phyloP scores from a whole-genome alignment of 2,329 filamentous ascomycete genomes.

The Hypoxylon sp. region DNA sequence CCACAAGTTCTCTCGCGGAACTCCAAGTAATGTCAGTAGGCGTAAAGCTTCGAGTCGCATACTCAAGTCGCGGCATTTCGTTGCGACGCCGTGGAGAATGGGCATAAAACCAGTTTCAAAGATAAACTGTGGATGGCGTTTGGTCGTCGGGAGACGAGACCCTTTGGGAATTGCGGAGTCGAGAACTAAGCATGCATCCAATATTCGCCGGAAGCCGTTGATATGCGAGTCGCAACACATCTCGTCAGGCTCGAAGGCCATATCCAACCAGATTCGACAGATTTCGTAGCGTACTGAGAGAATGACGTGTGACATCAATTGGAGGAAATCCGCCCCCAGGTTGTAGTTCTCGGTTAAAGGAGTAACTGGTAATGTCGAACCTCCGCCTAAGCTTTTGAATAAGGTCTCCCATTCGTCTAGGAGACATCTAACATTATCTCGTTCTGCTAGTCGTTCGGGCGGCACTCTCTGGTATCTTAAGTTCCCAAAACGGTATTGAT shows the following conservation, averaged over 20 bases:
- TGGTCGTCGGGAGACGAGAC: conserved; percentile 27
- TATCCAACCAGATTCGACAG: conserved; percentile 54
- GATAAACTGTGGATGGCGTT: conserved; percentile 53
- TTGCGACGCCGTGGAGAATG: conserved; percentile 56
- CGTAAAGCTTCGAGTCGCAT: conserved; percentile 56
- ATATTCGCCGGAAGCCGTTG: conserved; percentile 52
- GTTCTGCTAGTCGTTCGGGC: conserved; percentile 45
- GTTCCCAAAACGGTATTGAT: conserved; percentile 50
- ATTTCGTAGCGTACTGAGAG: conserved; percentile 54
- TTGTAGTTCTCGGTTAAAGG: conserved; percentile 14
- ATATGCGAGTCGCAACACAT: conserved; percentile 55
- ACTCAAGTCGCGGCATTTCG: conserved; percentile 58
- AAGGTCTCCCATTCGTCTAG: conserved; percentile 53
- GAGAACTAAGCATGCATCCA: conserved; percentile 41
- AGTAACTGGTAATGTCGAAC: conserved; percentile 8
- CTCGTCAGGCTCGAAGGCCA: conserved; percentile 54
- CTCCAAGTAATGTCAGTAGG: conserved; percentile 52
- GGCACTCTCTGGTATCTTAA: conserved; percentile 34
- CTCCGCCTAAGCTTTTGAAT: conserved; percentile 45
- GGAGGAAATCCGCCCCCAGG: conserved; percentile 6
- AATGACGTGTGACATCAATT: conserved; percentile 21
- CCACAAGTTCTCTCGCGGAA: conserved; percentile 58
- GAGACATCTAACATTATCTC: conserved; percentile 42
- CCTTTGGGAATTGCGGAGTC: conserved; percentile 36
- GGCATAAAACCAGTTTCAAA: conserved; percentile 60